These are phyloP conservation scores for Barbatosphaeria neglecta DNA, from an alignment of 495 filamentous ascomycete genomes.

Conservation along the genomic window DNA sequence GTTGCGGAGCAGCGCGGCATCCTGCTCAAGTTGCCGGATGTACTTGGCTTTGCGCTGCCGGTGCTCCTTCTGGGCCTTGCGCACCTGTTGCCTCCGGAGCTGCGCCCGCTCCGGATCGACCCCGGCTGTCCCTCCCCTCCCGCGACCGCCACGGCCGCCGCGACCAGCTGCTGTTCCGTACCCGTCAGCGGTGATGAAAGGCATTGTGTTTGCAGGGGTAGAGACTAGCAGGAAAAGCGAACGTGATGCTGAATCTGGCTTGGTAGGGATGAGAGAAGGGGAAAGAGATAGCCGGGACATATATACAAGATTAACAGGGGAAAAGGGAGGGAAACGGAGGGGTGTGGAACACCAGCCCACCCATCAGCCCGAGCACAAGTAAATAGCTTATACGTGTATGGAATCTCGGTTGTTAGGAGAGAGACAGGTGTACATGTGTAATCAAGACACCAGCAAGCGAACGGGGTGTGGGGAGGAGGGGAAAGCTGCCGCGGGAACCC, in stretches of 20 bases:
- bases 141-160: neutral
- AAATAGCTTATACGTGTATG: no score
- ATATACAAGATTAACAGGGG: no score
- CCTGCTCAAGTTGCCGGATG: constrained; percentile 37
- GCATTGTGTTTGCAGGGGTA: neutral
- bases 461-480: no score
- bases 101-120: constrained; percentile 18
- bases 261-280: neutral
- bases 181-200: neutral
- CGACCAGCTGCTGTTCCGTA: no score
- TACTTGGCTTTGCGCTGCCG: constrained; percentile 41
- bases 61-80: constrained; percentile 40
- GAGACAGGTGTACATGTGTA: no score
- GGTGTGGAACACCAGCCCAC: no score
- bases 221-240: neutral
- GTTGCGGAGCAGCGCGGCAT: constrained; percentile 29
- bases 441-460: no score
- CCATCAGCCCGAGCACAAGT: no score
- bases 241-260: neutral
- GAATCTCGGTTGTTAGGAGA: no score
- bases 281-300: no score
- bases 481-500: no score
- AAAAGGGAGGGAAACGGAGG: no score
- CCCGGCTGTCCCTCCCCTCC: neutral
- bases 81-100: constrained; percentile 33